Evolutionary conservation across 164 flowering plant species (phyloP).

Genomic region (Chimonanthus salicifolius): DNA sequence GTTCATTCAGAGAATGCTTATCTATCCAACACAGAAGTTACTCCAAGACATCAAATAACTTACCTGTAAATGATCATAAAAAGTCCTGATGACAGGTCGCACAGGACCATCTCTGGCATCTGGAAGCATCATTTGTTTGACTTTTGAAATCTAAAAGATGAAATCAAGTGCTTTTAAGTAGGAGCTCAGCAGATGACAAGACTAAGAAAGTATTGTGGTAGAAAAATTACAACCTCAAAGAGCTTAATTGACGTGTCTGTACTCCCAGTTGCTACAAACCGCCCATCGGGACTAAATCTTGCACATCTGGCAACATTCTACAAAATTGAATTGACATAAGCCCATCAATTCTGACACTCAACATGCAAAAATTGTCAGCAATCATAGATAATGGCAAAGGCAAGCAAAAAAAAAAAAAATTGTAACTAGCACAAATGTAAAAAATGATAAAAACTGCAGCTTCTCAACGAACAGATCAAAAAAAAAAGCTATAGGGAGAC

Average conservation of each 20-base stretch:
- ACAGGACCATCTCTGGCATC: constrained; percentile 70
- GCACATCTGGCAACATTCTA: constrained; percentile 87
- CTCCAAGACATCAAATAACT: constrained; percentile 1
- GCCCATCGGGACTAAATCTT: constrained; percentile 86
- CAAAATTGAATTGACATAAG: constrained; percentile 9
- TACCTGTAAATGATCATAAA: constrained; percentile 81
- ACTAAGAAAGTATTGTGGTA: neutral
- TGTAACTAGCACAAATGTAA: neutral
- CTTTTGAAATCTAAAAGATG: constrained; percentile 48
- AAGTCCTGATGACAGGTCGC: constrained; percentile 72
- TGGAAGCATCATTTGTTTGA: constrained; percentile 85
- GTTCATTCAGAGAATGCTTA: neutral
- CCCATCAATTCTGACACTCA: neutral
- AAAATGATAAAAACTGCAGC: neutral
- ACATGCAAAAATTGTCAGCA: neutral
- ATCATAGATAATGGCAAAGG: neutral
- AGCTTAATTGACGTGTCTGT: constrained; percentile 84
- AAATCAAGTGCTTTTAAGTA: constrained; percentile 1
- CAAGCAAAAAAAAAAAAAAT: neutral
- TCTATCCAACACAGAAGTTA: neutral
- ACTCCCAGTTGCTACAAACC: constrained; percentile 83
- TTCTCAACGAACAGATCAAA: neutral
- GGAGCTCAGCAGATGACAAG: neutral
- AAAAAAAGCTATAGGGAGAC: neutral
- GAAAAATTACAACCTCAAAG: constrained; percentile 58